Percentiles rank a stretch among this genome's conserved stretches.
These are phyloP conservation scores for Noccaea caerulescens DNA, from an alignment of 345 rosid genomes.

Conservation along the genomic window DNA sequence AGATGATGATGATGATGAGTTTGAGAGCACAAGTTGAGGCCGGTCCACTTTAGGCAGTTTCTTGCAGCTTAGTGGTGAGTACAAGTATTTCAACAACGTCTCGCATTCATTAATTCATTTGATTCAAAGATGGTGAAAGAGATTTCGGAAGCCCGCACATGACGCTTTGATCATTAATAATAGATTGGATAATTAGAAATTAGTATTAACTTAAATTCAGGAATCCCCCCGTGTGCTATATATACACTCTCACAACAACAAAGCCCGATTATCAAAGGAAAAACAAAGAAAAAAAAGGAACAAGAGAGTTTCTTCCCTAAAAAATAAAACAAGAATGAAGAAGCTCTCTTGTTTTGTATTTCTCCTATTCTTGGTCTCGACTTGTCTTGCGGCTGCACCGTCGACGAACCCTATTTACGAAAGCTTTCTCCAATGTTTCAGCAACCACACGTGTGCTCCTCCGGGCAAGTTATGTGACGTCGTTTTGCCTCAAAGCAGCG, in stretches of 20 bases:
- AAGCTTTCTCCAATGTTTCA: conserved; percentile 35
- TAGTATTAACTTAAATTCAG: not conserved
- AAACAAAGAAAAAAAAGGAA: not conserved
- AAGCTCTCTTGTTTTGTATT: conserved; percentile 25
- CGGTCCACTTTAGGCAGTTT: no score
- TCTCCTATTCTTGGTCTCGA: conserved; percentile 7
- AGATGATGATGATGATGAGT: no score
- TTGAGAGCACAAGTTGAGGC: no score
- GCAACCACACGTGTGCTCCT: conserved; percentile 20
- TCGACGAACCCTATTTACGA: not conserved
- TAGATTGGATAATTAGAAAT: not conserved
- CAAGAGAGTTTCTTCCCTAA: conserved; percentile 11
- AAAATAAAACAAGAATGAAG: not conserved
- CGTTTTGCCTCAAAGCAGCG: conserved; percentile 29
- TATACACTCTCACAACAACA: not conserved
- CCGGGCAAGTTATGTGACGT: conserved; percentile 19
- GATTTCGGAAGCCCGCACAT: not conserved
- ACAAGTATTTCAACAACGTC: no score
- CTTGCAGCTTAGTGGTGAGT: no score
- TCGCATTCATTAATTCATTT: no score
- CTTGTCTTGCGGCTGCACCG: not conserved
- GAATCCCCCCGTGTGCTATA: not conserved
- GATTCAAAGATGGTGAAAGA: not conserved
- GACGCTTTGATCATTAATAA: not conserved
- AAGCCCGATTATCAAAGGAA: not conserved